These are phyloP conservation scores for Boletellus sp. DNA, from an alignment of 1,284 basidiomycete species.

Conservation along the genomic window DNA sequence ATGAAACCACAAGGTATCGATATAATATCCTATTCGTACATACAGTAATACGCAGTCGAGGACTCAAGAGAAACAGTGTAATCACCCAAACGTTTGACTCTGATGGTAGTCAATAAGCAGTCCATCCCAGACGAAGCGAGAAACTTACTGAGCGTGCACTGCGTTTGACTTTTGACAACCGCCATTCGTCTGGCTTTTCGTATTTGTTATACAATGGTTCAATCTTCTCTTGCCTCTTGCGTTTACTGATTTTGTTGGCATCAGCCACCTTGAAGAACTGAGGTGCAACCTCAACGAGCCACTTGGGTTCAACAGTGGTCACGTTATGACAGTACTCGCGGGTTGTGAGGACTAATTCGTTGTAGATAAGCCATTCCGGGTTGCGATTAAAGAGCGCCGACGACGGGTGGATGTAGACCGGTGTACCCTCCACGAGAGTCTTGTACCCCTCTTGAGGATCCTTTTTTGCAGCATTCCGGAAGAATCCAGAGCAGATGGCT, in stretches of 20 bases:
- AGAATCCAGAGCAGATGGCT: conserved; percentile 96
- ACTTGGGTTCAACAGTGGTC: conserved; percentile 96
- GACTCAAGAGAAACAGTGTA: not conserved
- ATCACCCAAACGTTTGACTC: conserved; percentile 79
- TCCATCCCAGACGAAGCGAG: not conserved
- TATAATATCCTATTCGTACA: conserved; percentile 17
- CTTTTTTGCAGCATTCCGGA: conserved; percentile 95
- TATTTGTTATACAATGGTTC: conserved; percentile 89
- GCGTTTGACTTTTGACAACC: conserved; percentile 83
- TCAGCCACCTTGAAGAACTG: conserved; percentile 98
- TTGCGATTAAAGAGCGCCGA: conserved; percentile 96
- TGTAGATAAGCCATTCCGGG: conserved; percentile 63
- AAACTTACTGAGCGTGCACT: conserved; percentile 75
- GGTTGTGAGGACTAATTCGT: conserved; percentile 59
- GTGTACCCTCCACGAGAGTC: conserved; percentile 95
- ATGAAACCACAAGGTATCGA: not conserved
- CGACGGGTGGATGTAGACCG: conserved; percentile 96
- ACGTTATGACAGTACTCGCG: conserved; percentile 96
- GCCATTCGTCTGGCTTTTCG: conserved; percentile 89
- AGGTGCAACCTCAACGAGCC: conserved; percentile 97
- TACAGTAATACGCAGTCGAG: conserved; percentile 4
- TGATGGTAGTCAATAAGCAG: conserved; percentile 30
- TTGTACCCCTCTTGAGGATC: conserved; percentile 97
- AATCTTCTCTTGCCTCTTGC: conserved; percentile 97
- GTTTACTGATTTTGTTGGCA: conserved; percentile 92